Base-by-base conservation (phyloP, 2,329 filamentous ascomycete genomes). In the Sclerotinia subarctica region DNA sequence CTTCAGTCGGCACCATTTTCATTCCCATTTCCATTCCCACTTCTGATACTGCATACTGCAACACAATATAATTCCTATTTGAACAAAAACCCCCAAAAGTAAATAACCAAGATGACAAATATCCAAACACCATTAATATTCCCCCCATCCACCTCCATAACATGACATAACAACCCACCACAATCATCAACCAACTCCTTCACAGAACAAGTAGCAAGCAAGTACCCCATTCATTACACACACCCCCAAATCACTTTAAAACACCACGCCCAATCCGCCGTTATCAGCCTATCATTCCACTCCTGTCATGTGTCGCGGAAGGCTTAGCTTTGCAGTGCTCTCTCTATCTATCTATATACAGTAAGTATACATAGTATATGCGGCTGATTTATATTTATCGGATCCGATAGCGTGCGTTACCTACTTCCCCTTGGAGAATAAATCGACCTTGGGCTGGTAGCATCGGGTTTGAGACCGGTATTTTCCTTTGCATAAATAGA, bases 241-340 rank as follows among this genome's bases (percentile, higher is more conserved):
- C 3, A 63, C 46, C n/a, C 46, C 59, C 59, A 49, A 35, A 32
- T 11, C 3, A 53, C 17, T 35, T 5, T 13, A 35, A 35, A 54
- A 11, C 7, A 15, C 17, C 59, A 62, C 21, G 26, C 32, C 24
- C 32, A 24, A n/a, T 62, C 51, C n/a, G 51, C 59, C 59, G 59
- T 62, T 42, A 51, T 38, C 59, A 62, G 59, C 59, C 29, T 46
- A 51, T 62, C 59, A 51, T 62, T 2, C n/a, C 46, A 62, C 46
- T 17, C 26, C 46, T 26, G 10, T 38, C 59, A 63, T 46, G 46
- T 63, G 59, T 63, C 6, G 15, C 35, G 21, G 46, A 26, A 26
- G 32, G 15, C 46, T 46, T 59, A n/a, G 15, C 46, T 46, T 59
- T 21, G 38, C 17, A 46, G 17, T 26, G 38, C 24, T 17, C 24